Conservation (phyloP, 345 rosid species). For the Eutrema heterophyllum region DNA sequence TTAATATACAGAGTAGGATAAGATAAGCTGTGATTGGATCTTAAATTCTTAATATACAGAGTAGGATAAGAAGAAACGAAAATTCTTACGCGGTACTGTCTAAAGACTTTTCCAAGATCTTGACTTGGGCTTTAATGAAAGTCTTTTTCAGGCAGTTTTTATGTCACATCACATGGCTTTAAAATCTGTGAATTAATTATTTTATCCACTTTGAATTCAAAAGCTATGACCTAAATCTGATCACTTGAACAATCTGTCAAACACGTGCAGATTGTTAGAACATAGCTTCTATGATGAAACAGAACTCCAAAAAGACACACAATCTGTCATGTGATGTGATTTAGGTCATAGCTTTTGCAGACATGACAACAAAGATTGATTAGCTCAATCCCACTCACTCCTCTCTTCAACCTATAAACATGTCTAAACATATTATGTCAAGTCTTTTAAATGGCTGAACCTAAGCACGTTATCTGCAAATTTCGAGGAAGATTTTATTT, state of each 20-base stretch:
- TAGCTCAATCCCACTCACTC: slow-evolving; percentile 32
- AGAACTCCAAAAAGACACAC: background rate
- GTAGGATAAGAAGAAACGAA: background rate
- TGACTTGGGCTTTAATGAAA: background rate
- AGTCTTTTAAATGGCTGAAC: slow-evolving; percentile 11
- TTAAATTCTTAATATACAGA: background rate
- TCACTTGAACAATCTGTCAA: background rate
- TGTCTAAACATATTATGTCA: slow-evolving; percentile 41
- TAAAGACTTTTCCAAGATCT: slow-evolving; percentile 13
- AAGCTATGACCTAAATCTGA: background rate
- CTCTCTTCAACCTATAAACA: slow-evolving; percentile 25
- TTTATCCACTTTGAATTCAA: background rate
- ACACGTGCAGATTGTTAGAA: background rate
- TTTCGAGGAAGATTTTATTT: slow-evolving; percentile 20
- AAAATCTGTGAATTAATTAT: background rate
- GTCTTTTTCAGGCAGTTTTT: background rate
- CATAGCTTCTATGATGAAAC: background rate
- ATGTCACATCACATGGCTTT: background rate
- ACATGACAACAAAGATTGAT: background rate
- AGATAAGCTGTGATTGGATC: background rate
- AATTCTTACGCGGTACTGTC: background rate
- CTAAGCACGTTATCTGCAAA: slow-evolving; percentile 14
- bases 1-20: background rate
- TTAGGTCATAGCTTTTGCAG: too few species aligned
- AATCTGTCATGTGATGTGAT: too few species aligned